Evolutionary conservation across 768 basidiomycete genomes (phyloP).

Genomic region (Pulveroboletus sp.): DNA sequence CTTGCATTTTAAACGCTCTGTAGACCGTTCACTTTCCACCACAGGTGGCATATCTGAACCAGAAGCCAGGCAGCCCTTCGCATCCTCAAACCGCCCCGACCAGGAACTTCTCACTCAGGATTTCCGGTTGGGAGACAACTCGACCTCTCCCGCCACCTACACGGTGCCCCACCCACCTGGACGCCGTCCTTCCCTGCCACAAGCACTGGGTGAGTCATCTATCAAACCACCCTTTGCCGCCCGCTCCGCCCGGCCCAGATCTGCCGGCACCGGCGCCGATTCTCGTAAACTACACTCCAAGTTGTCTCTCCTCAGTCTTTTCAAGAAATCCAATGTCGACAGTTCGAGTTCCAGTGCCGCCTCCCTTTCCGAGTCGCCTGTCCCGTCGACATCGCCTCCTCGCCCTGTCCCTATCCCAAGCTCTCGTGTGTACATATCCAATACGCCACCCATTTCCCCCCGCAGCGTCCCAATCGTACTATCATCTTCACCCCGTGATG

Average conservation of each 20-base stretch:
- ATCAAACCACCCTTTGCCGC: slow-evolving; percentile 26
- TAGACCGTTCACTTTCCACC: slow-evolving; percentile 59
- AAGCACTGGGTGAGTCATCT: slow-evolving; percentile 37
- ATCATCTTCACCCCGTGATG: slow-evolving; percentile 31
- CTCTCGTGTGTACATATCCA: slow-evolving; percentile 15
- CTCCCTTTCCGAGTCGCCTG: slow-evolving; percentile 28
- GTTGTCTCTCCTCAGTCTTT: slow-evolving; percentile 68
- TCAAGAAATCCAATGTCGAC: slow-evolving; percentile 53
- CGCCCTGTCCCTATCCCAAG: slow-evolving; percentile 22
- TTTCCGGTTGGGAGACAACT: slow-evolving; percentile 1
- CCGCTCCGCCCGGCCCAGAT: slow-evolving; percentile 56
- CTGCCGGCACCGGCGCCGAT: slow-evolving; percentile 66
- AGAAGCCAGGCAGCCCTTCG: slow-evolving; percentile 19
- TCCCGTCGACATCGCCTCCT: slow-evolving; percentile 24
- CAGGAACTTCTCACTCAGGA: slow-evolving; percentile 8
- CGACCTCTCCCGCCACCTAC: slow-evolving; percentile 1
- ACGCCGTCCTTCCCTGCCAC: slow-evolving; percentile 71
- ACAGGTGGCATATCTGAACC: slow-evolving; percentile 36
- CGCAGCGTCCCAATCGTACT: slow-evolving; percentile 17
- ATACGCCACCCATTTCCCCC: slow-evolving; percentile 28
- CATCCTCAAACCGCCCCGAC: slow-evolving; percentile 12
- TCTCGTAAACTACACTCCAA: slow-evolving; percentile 58
- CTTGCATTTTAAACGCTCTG: slow-evolving; percentile 70
- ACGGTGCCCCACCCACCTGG: slow-evolving; percentile 27
- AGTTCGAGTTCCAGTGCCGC: slow-evolving; percentile 34